Conservation (phyloP, 768 basidiomycete species). For the Trametes maxima region DNA sequence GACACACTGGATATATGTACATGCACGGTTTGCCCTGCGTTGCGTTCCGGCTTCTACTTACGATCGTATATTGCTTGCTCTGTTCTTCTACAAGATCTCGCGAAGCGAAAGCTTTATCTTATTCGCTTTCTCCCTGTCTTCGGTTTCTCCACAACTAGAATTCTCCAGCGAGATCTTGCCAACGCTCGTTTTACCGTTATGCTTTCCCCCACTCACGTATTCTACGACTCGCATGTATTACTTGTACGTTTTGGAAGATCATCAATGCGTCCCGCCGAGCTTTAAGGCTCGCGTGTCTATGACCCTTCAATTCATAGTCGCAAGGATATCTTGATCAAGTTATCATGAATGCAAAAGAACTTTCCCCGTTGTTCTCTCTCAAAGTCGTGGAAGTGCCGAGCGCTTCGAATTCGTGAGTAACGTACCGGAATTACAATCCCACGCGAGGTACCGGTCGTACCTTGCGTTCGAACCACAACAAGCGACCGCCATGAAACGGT, state of each 20-base stretch:
- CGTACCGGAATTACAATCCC: too few relatives aligned
- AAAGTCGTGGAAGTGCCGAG: too few relatives aligned
- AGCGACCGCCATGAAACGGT: too few relatives aligned
- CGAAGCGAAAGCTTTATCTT: not conserved
- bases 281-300: too few relatives aligned
- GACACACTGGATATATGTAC: conserved; percentile 11
- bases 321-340: too few relatives aligned
- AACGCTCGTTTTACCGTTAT: conserved; percentile 21
- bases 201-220: conserved; percentile 14
- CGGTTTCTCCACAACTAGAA: not conserved
- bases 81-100: conserved; percentile 10
- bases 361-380: too few relatives aligned
- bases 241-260: conserved; percentile 19
- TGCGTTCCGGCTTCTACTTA: conserved; percentile 2
- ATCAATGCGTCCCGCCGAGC: conserved; percentile 6
- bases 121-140: not conserved
- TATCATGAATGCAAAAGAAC: too few relatives aligned
- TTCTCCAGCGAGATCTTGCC: conserved; percentile 12
- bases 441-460: too few relatives aligned
- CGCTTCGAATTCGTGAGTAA: too few relatives aligned
- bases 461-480: too few relatives aligned
- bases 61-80: conserved; percentile 15
- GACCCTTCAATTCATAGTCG: too few relatives aligned
- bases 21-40: not conserved
- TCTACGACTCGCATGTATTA: conserved; percentile 23